These are phyloP conservation scores for Saccharum hybrid DNA, from an alignment of 202 grass and related monocot genomes.

Conservation along the genomic window DNA sequence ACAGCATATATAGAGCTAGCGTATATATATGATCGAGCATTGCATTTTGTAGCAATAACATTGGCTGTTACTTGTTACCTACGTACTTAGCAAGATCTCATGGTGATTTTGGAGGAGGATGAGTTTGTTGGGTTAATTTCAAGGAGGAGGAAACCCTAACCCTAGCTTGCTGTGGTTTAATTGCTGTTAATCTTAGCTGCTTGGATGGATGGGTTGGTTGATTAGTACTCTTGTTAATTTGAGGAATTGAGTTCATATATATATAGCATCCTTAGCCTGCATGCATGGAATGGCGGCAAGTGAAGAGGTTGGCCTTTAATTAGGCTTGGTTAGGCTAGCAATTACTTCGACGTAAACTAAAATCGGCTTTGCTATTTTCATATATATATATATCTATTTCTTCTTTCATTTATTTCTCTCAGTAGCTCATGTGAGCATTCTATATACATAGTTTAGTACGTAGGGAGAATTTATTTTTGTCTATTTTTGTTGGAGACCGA, in stretches of 20 bases:
- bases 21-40: conserved; percentile 48
- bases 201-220: conserved; percentile 31
- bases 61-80: conserved; percentile 24
- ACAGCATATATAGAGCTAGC: conserved; percentile 36
- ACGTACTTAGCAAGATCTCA: conserved; percentile 37
- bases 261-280: conserved; percentile 15
- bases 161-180: conserved; percentile 48
- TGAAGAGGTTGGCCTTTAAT: conserved; percentile 32
- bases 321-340: conserved; percentile 16
- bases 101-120: conserved; percentile 50
- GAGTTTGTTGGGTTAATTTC: conserved; percentile 12
- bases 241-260: neutral
- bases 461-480: conserved; percentile 48
- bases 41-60: conserved; percentile 53
- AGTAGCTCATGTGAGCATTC: conserved; percentile 26
- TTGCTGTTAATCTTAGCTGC: conserved; percentile 44
- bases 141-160: conserved; percentile 62
- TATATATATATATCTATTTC: neutral
- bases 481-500: conserved; percentile 29
- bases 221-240: conserved; percentile 24
- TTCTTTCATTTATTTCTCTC: conserved; percentile 10
- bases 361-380: neutral
- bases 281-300: conserved; percentile 51
- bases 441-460: conserved; percentile 10
- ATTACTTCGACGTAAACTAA: conserved; percentile 1